Conservation (phyloP, 1,284 basidiomycete genomes). For the Trichosporon ovoides region DNA sequence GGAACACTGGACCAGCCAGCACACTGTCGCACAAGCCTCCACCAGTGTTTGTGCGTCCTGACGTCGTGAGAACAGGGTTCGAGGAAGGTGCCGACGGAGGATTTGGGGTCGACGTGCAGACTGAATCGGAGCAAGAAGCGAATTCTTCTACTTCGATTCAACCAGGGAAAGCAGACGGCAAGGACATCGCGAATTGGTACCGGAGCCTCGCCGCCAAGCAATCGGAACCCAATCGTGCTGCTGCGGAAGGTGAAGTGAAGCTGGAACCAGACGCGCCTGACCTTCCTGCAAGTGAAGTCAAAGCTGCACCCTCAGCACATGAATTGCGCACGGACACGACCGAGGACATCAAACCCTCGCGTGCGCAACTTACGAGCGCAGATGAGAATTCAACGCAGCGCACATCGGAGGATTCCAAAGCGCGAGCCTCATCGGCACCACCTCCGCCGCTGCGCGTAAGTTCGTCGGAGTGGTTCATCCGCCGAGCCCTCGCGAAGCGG, state of each 20-base stretch:
- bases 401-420: no score
- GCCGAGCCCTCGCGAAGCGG: slow-evolving; percentile 31
- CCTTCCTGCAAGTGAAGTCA: no score
- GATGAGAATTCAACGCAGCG: no score
- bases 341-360: no score
- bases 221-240: background rate
- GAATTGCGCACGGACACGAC: no score
- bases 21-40: slow-evolving; percentile 27
- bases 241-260: no score
- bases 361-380: no score
- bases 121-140: slow-evolving; percentile 2
- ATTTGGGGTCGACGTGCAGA: slow-evolving; percentile 25
- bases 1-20: slow-evolving; percentile 37
- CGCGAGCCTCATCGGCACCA: no score
- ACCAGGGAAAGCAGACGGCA: slow-evolving; percentile 18
- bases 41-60: slow-evolving; percentile 34
- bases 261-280: no score
- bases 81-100: slow-evolving; percentile 30
- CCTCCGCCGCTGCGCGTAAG: slow-evolving; percentile 27
- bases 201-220: slow-evolving; percentile 14
- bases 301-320: no score
- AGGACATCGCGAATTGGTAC: slow-evolving; percentile 38
- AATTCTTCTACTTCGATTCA: background rate
- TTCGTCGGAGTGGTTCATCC: slow-evolving; percentile 44
- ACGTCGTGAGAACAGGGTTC: slow-evolving; percentile 34